phyloP scores from a whole-genome alignment of 1,284 basidiomycete genomes.

The Heterobasidion annosum region DNA sequence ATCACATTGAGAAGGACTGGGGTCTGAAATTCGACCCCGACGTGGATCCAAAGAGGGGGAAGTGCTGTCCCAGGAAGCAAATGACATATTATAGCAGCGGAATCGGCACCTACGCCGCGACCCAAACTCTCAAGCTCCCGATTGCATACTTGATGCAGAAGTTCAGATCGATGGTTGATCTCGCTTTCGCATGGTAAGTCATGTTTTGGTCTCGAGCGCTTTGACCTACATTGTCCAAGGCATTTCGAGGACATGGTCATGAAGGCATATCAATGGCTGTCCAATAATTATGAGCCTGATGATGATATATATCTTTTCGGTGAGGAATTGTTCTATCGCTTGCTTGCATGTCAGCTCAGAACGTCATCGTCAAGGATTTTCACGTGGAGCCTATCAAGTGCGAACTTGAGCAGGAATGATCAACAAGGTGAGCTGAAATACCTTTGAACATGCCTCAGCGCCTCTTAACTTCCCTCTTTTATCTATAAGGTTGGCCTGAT shows the following conservation, averaged over 20 bases:
- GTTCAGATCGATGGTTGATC: neutral
- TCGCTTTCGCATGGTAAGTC: neutral
- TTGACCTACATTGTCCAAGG: neutral
- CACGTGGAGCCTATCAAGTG: neutral
- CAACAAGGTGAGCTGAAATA: neutral
- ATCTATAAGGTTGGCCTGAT: neutral
- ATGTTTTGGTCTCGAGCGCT: neutral
- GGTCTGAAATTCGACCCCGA: neutral
- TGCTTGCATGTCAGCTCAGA: neutral
- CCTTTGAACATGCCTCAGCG: no score
- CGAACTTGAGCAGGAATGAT: neutral
- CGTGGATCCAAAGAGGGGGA: neutral
- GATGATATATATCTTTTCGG: neutral
- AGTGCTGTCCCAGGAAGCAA: neutral
- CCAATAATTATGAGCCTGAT: neutral
- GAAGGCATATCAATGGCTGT: neutral
- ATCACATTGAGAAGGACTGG: neutral
- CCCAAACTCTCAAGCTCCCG: neutral
- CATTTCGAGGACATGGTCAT: neutral
- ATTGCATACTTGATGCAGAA: neutral
- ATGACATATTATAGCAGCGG: neutral
- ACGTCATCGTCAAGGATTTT: neutral
- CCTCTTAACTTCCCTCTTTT: neutral
- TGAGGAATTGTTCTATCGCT: neutral
- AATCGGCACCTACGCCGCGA: neutral